Evolutionary conservation across 257 asterid species (phyloP).

Genomic region (Nemophila menziesii): DNA sequence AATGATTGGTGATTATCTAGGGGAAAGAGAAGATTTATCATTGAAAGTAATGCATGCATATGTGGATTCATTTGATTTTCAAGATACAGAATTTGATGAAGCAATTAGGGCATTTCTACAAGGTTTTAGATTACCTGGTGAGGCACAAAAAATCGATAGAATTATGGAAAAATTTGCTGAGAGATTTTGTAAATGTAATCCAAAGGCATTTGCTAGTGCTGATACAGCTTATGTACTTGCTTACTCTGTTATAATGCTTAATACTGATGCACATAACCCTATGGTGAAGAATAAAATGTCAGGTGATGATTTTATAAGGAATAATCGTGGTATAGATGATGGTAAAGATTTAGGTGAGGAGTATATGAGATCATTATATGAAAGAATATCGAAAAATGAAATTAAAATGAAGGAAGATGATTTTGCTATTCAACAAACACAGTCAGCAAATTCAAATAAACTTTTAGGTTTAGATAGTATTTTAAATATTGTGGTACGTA

Average conservation of each 20-base stretch:
- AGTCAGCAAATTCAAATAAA: slow-evolving; percentile 68
- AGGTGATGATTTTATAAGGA: slow-evolving; percentile 84
- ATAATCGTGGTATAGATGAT: slow-evolving; percentile 96
- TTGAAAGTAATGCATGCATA: slow-evolving; percentile 96
- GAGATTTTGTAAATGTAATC: slow-evolving; percentile 90
- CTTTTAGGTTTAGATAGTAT: slow-evolving; percentile 79
- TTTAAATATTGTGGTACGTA: slow-evolving; percentile 79
- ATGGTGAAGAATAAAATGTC: slow-evolving; percentile 99
- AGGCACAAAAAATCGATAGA: slow-evolving; percentile 98
- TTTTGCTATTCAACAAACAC: slow-evolving; percentile 76
- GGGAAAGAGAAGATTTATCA: slow-evolving; percentile 96
- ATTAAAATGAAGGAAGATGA: slow-evolving; percentile 97
- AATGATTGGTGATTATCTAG: slow-evolving; percentile 91
- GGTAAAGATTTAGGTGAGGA: slow-evolving; percentile 96
- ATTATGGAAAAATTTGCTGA: slow-evolving; percentile 98
- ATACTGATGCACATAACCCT: slow-evolving; percentile 97
- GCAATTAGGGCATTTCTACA: slow-evolving; percentile 85
- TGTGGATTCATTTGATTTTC: slow-evolving; percentile 94
- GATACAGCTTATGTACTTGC: slow-evolving; percentile 99
- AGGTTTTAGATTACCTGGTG: slow-evolving; percentile 97
- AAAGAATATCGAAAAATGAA: slow-evolving; percentile 82
- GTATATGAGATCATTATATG: slow-evolving; percentile 83
- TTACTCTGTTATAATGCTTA: slow-evolving; percentile 88
- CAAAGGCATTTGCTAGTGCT: slow-evolving; percentile 82
- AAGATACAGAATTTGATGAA: slow-evolving; percentile 87